Evolutionary conservation across 257 asterid genomes (phyloP).

Genomic region (Eustoma russellianum): DNA sequence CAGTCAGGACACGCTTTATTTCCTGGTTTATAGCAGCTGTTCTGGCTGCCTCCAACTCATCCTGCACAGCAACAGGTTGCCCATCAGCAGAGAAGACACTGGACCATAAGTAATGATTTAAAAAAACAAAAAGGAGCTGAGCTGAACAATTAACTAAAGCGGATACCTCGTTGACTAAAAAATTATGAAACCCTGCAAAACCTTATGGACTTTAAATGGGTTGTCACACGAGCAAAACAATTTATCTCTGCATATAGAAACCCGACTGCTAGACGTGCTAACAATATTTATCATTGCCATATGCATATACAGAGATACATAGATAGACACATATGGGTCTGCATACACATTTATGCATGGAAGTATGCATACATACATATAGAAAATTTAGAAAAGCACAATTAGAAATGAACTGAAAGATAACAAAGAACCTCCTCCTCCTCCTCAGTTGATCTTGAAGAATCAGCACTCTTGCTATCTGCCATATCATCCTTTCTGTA

Average conservation of each 20-base stretch:
- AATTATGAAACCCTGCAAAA: too few species aligned
- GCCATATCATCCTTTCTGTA: constrained; percentile 50
- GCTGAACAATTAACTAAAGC: too few species aligned
- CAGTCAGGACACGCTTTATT: constrained; percentile 89
- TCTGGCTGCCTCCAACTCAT: constrained; percentile 85
- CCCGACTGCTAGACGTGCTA: too few species aligned
- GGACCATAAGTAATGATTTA: background rate
- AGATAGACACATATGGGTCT: too few species aligned
- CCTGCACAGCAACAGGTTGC: constrained; percentile 34
- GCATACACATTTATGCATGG: too few species aligned
- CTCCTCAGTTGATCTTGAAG: constrained; percentile 60
- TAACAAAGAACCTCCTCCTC: constrained; percentile 43
- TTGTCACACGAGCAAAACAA: too few species aligned
- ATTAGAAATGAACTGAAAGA: constrained; percentile 2
- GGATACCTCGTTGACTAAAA: too few species aligned
- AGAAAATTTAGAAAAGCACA: background rate
- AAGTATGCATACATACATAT: too few species aligned
- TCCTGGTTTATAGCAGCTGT: constrained; percentile 85
- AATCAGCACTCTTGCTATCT: constrained; percentile 61
- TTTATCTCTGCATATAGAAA: too few species aligned
- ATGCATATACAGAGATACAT: too few species aligned
- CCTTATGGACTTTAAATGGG: too few species aligned
- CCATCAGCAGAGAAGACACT: constrained; percentile 2
- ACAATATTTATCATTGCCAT: too few species aligned
- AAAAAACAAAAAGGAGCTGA: background rate